Base-by-base conservation (phyloP, 805 yeast species). In the Starmerella sirachaensis region DNA sequence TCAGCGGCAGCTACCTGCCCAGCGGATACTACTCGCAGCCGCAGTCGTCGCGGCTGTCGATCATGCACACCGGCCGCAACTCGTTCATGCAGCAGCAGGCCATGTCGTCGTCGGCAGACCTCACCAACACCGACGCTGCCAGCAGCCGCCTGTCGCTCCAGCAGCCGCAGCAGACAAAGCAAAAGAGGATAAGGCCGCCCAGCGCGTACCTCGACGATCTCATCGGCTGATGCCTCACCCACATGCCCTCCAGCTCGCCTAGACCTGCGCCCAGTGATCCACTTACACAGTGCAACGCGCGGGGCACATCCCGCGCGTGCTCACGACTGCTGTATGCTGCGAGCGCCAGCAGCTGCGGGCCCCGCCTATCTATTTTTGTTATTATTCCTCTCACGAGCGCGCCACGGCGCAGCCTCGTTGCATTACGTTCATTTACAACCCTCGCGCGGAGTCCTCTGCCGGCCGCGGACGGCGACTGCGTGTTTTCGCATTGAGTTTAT, bases 131-230 rank as follows among this genome's bases (percentile, higher is more conserved):
- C 27, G 31, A 27, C 16, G 6, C 17, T 19, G 20, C 21, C 25
- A 30, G 30, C 35, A 21, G 20, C 23, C 19, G 12, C 23, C 30
- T 18, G 29, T 16, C 18, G 11, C 31, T 11, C 6, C 37, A n/a
- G 24, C 35, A 29, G 33, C 35, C 37, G 32, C 43, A 42, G 43
- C 28, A 13, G 17, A 12, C 13, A 22, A 8, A 22, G 25, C 25
- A 22, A 22, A 38, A 33, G 31, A 45, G 37, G 38, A 18, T 42
- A 39, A 49, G 64, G 4, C 61, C 62, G 13, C 64, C 65, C 8
- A 56, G 60, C 32, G 56, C 58, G 6, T 61, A 53, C 35, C 50
- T 61, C 28, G 63, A 61, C 37, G 62, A 59, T 29, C 49, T 61
- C 26, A 45, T 61, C n/a, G 54, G 48, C 19, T 21, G 18, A 6